Conservation (phyloP, 164 flowering plant species). For the Tetracentron sinense region DNA sequence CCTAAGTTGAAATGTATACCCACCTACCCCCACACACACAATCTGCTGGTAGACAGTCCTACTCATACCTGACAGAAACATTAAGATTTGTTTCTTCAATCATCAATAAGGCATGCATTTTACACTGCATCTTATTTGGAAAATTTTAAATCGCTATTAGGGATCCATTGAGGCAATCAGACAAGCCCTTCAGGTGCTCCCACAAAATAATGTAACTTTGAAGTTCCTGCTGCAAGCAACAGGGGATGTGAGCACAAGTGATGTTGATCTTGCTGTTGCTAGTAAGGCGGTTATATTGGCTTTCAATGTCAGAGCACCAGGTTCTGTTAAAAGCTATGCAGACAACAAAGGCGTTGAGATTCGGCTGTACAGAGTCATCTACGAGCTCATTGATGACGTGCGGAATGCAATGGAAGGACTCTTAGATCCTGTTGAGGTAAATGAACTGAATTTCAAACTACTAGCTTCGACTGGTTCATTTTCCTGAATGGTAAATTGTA, state of each 20-base stretch:
- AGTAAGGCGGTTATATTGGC: conserved; percentile 79
- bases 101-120: neutral
- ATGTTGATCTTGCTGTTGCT: conserved; percentile 85
- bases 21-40: too few relatives aligned
- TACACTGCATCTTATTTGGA: conserved; percentile 6
- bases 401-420: conserved; percentile 95
- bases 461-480: neutral
- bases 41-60: too few relatives aligned
- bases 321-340: conserved; percentile 75
- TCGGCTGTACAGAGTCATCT: conserved; percentile 75
- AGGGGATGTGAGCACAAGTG: conserved; percentile 80
- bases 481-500: neutral
- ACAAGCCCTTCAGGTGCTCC: conserved; percentile 87
- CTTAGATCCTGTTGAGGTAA: conserved; percentile 82
- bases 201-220: conserved; percentile 79
- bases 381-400: conserved; percentile 86
- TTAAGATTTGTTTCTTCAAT: too few relatives aligned
- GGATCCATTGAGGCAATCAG: conserved; percentile 93
- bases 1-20: too few relatives aligned
- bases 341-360: conserved; percentile 71
- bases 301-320: conserved; percentile 78
- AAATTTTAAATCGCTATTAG: conserved; percentile 31
- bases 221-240: conserved; percentile 85
- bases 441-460: conserved; percentile 4
- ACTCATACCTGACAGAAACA: too few relatives aligned